Evolutionary conservation across 202 grass and related monocot species (phyloP).

Genomic region (Elaeis oleifera): DNA sequence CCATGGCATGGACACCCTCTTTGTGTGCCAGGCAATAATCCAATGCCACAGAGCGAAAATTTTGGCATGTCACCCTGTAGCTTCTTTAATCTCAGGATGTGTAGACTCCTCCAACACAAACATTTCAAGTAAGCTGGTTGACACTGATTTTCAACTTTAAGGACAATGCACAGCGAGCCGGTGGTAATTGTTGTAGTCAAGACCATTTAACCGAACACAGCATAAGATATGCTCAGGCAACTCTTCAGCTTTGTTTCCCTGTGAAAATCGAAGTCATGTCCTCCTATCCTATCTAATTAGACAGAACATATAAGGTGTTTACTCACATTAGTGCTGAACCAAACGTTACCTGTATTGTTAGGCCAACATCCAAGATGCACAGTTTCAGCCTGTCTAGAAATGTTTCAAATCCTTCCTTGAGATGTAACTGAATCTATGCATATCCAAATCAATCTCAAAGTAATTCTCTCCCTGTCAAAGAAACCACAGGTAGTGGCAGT

Average conservation of each 20-base stretch:
- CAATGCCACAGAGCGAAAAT: no score
- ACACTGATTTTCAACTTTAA: constrained; percentile 23
- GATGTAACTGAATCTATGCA: constrained; percentile 99
- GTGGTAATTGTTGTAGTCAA: constrained; percentile 76
- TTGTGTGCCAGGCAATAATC: no score
- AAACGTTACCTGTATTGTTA: constrained; percentile 77
- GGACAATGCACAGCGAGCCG: constrained; percentile 41
- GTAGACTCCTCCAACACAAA: no score
- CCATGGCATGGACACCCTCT: no score
- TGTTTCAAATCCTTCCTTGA: constrained; percentile 90
- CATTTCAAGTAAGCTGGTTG: no score
- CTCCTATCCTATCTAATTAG: not conserved
- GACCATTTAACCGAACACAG: constrained; percentile 84
- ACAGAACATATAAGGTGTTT: not conserved
- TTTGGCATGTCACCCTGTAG: no score
- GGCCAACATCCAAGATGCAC: constrained; percentile 76
- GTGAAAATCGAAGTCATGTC: constrained; percentile 10
- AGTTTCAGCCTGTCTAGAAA: constrained; percentile 91
- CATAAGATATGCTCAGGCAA: constrained; percentile 85
- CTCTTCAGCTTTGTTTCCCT: constrained; percentile 94
- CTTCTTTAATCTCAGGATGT: no score
- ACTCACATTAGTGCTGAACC: not conserved
- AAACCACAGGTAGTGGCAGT: constrained; percentile 10
- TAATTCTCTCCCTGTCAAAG: constrained; percentile 71
- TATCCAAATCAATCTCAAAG: constrained; percentile 95